A percentile compares a stretch with the other conserved stretches of the same genome.
These are phyloP conservation scores for Pestalotiopsis fici DNA, from an alignment of 2,329 filamentous ascomycete species.

Conservation along the genomic window DNA sequence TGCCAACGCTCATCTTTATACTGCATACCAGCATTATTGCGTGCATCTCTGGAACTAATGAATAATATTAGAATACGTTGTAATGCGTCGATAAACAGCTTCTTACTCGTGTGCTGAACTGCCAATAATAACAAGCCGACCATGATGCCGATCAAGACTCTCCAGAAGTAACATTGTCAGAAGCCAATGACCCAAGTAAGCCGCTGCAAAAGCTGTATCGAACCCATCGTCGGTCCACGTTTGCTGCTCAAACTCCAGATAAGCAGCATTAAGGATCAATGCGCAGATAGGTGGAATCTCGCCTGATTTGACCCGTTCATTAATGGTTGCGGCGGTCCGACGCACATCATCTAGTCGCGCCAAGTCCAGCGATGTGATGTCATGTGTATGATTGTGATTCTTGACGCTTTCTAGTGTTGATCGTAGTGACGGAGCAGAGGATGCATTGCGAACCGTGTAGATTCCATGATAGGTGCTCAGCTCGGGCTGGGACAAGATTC, in stretches of 20 bases:
- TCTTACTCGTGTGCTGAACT: slow-evolving; percentile 32
- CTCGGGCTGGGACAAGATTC: slow-evolving; percentile 27
- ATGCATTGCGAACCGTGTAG: slow-evolving; percentile 37
- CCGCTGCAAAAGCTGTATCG: slow-evolving; percentile 31
- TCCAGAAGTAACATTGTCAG: slow-evolving; percentile 32
- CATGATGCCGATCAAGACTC: slow-evolving; percentile 33
- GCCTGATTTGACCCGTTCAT: slow-evolving; percentile 18
- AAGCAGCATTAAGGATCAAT: slow-evolving; percentile 25
- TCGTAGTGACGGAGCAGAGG: slow-evolving; percentile 28
- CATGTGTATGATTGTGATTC: slow-evolving; percentile 23
- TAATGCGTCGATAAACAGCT: background rate
- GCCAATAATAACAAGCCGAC: slow-evolving; percentile 30
- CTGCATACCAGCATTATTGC: slow-evolving; percentile 9
- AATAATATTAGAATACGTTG: background rate
- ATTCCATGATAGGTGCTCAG: slow-evolving; percentile 35
- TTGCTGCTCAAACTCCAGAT: slow-evolving; percentile 23
- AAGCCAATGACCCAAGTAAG: slow-evolving; percentile 33
- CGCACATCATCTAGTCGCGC: slow-evolving; percentile 18
- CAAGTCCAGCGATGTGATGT: slow-evolving; percentile 27
- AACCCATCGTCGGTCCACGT: slow-evolving; percentile 32
- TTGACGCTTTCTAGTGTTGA: slow-evolving; percentile 17
- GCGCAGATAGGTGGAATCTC: slow-evolving; percentile 26
- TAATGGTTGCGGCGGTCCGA: slow-evolving; percentile 16
- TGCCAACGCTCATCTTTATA: slow-evolving; percentile 24
- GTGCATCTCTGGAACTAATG: background rate